Evolutionary conservation across 1,139 yeast genomes (phyloP).

Genomic region (Williopsis jadinii): DNA sequence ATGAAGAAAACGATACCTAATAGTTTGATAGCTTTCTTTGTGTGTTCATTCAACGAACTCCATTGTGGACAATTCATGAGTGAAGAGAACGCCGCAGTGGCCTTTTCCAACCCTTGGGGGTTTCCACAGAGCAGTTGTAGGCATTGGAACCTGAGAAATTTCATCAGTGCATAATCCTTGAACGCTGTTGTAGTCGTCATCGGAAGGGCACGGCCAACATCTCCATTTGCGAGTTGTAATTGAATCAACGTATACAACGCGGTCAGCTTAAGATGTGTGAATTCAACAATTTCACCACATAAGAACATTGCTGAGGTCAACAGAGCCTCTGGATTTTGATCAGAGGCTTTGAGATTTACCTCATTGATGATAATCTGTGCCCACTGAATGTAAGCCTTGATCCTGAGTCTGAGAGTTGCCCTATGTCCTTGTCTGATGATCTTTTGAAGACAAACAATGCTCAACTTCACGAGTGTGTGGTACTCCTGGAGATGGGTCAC

Average conservation of each 20-base stretch:
- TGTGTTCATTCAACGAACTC: no score
- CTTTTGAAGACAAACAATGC: constrained; percentile 9
- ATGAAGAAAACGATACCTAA: no score
- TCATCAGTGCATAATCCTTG: constrained; percentile 4
- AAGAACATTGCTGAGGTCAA: constrained; percentile 12
- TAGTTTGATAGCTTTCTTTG: no score
- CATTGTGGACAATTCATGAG: no score
- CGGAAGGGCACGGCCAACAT: constrained; percentile 8
- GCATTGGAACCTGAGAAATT: constrained; percentile 5
- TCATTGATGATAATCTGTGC: constrained; percentile 10
- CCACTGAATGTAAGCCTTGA: constrained; percentile 10
- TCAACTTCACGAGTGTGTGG: constrained; percentile 14
- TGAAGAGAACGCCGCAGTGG: no score
- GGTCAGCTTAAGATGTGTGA: constrained; percentile 1
- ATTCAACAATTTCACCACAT: constrained; percentile 3
- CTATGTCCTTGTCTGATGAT: constrained; percentile 6
- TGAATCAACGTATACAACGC: constrained; percentile 5
- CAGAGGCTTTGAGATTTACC: background rate
- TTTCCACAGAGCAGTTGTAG: background rate
- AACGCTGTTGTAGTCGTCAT: constrained; percentile 1
- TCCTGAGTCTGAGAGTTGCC: constrained; percentile 6
- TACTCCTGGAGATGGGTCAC: constrained; percentile 13
- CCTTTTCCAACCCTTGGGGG: no score
- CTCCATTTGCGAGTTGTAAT: constrained; percentile 1
- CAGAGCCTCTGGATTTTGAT: constrained; percentile 8